phyloP scores from a whole-genome alignment of 2,329 filamentous ascomycete species.

The Trichoderma sp. region DNA sequence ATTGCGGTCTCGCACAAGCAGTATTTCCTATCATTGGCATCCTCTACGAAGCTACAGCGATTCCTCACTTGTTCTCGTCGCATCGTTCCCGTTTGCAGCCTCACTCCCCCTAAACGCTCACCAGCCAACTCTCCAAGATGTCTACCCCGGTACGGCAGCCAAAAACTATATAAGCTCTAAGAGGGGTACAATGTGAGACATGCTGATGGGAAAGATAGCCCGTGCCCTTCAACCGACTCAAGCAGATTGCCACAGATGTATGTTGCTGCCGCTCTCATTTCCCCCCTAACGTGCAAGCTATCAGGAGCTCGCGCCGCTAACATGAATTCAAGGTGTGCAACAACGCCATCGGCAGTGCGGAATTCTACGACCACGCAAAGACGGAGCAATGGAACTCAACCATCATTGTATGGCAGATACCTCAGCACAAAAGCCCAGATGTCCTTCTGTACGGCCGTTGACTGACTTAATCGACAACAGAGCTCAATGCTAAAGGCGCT shows the following conservation, averaged over 20 bases:
- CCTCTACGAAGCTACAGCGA: neutral
- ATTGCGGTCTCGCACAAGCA: neutral
- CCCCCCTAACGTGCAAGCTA: neutral
- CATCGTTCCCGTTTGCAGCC: neutral
- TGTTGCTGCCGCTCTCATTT: slow-evolving; percentile 38
- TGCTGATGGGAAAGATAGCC: slow-evolving; percentile 57
- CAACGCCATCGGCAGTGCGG: slow-evolving; percentile 70
- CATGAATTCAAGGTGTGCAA: slow-evolving; percentile 72
- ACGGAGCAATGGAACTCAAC: slow-evolving; percentile 87
- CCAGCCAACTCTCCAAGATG: slow-evolving; percentile 39
- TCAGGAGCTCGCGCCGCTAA: slow-evolving; percentile 6
- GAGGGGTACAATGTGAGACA: slow-evolving; percentile 2
- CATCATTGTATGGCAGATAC: slow-evolving; percentile 73
- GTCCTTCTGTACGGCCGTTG: neutral
- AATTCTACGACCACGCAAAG: slow-evolving; percentile 84
- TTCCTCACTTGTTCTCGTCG: neutral
- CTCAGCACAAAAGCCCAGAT: slow-evolving; percentile 25
- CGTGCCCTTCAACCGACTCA: slow-evolving; percentile 74
- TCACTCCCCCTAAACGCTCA: slow-evolving; percentile 20
- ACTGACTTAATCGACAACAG: slow-evolving; percentile 47
- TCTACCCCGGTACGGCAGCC: slow-evolving; percentile 43
- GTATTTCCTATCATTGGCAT: neutral
- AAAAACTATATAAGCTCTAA: neutral
- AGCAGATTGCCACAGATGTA: slow-evolving; percentile 85
- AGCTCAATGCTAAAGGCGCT: slow-evolving; percentile 77